Evolutionary conservation across 768 basidiomycete genomes (phyloP).

Genomic region (Podaxis carcinomalis): DNA sequence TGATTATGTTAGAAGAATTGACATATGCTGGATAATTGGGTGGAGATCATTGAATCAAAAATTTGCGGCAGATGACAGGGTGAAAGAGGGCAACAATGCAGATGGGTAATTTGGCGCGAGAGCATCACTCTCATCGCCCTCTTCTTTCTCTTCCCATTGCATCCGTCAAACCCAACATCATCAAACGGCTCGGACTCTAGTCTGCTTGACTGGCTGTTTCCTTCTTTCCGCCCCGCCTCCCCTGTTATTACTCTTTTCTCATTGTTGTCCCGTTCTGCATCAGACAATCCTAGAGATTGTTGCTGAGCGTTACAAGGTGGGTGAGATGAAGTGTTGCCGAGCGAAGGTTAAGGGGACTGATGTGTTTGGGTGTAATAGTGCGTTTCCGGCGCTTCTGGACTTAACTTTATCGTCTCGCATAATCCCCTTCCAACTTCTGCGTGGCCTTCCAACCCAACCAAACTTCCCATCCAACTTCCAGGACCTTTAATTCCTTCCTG

Average conservation of each 20-base stretch:
- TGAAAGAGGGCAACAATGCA: neutral
- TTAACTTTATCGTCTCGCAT: neutral
- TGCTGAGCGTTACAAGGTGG: neutral
- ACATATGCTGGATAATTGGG: neutral
- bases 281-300: neutral
- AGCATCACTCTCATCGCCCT: neutral
- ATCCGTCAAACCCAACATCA: neutral
- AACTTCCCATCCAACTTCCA: neutral
- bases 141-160: neutral
- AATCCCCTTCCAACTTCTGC: neutral
- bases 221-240: neutral
- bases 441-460: neutral
- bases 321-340: neutral
- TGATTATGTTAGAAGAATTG: neutral
- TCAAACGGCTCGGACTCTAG: no score
- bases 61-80: conserved; percentile 3
- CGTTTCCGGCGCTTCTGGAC: neutral
- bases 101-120: neutral
- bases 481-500: neutral
- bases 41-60: conserved; percentile 2
- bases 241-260: neutral
- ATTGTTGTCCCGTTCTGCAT: neutral
- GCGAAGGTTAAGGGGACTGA: neutral
- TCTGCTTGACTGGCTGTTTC: no score
- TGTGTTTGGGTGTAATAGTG: neutral